Percentiles rank a stretch among this genome's conserved stretches.
phyloP scores from a whole-genome alignment of 768 basidiomycete species.

The Agaricus bisporus region DNA sequence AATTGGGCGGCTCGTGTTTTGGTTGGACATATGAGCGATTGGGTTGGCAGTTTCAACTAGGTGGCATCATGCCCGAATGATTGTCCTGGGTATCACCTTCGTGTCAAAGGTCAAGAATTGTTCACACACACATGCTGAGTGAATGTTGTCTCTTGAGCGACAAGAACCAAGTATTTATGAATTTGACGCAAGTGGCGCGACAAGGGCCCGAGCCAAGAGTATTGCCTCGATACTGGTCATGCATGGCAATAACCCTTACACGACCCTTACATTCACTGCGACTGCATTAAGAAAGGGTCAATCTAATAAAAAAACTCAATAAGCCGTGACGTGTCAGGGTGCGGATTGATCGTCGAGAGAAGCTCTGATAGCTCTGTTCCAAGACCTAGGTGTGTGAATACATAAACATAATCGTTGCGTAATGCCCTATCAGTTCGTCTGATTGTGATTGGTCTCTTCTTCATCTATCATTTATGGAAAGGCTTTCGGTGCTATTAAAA shows the following conservation, averaged over 20 bases:
- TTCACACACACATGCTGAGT: neutral
- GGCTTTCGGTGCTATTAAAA: constrained; percentile 4
- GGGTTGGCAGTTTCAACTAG: constrained; percentile 28
- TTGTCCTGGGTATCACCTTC: neutral
- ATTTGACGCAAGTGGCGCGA: too few species aligned
- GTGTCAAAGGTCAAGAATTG: neutral
- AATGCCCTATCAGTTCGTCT: neutral
- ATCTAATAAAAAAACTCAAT: neutral
- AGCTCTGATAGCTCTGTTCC: neutral
- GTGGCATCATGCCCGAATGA: constrained; percentile 18
- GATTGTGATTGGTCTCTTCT: neutral
- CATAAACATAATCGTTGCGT: neutral
- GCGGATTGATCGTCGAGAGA: neutral
- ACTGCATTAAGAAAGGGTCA: too few species aligned
- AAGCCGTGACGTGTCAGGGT: neutral
- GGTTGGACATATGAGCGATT: constrained; percentile 32
- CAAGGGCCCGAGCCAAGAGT: too few species aligned
- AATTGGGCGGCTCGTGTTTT: constrained; percentile 24
- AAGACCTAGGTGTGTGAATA: constrained; percentile 1
- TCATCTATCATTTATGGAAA: constrained; percentile 1
- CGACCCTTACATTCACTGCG: too few species aligned
- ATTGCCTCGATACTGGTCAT: too few species aligned
- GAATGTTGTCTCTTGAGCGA: neutral
- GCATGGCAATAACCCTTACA: too few species aligned
- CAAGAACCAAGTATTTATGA: neutral